Evolutionary conservation across 2,329 filamentous ascomycete species (phyloP).

Genomic region (Claviceps pusilla): DNA sequence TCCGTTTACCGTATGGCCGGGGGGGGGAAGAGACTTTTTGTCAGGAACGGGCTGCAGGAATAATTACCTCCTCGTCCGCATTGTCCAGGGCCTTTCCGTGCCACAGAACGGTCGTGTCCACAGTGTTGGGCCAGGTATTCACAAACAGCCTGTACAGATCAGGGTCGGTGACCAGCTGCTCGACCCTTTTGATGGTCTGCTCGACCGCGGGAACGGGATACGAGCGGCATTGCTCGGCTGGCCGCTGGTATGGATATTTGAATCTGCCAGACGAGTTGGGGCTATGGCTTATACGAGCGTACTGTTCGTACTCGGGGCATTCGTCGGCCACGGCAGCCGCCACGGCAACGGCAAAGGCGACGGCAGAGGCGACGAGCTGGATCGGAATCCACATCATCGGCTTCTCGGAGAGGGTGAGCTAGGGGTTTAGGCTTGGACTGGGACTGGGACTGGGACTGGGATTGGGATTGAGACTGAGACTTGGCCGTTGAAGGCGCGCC

Average conservation of each 20-base stretch:
- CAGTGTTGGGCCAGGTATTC: conserved; percentile 60
- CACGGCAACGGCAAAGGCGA: conserved; percentile 20
- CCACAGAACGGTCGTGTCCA: conserved; percentile 61
- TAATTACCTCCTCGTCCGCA: conserved; percentile 39
- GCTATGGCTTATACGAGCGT: conserved; percentile 32
- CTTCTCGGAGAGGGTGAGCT: background rate
- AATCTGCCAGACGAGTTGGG: conserved; percentile 67
- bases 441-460: too few species aligned
- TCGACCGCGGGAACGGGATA: conserved; percentile 69
- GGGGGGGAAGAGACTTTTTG: too few species aligned
- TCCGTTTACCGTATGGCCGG: too few species aligned
- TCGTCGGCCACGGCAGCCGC: conserved; percentile 8
- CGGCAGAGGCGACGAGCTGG: too few species aligned
- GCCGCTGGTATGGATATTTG: conserved; percentile 66
- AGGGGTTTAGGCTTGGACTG: background rate
- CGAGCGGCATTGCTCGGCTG: conserved; percentile 60
- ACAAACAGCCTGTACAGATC: conserved; percentile 57
- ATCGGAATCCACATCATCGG: background rate
- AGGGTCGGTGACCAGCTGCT: conserved; percentile 55
- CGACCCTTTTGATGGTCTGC: conserved; percentile 53
- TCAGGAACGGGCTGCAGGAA: background rate
- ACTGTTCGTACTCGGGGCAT: conserved; percentile 22
- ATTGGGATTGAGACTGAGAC: too few species aligned
- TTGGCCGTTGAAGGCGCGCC: too few species aligned
- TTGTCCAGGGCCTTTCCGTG: conserved; percentile 43